Evolutionary conservation across 768 basidiomycete genomes (phyloP).

Genomic region (Agrocybe praecox): DNA sequence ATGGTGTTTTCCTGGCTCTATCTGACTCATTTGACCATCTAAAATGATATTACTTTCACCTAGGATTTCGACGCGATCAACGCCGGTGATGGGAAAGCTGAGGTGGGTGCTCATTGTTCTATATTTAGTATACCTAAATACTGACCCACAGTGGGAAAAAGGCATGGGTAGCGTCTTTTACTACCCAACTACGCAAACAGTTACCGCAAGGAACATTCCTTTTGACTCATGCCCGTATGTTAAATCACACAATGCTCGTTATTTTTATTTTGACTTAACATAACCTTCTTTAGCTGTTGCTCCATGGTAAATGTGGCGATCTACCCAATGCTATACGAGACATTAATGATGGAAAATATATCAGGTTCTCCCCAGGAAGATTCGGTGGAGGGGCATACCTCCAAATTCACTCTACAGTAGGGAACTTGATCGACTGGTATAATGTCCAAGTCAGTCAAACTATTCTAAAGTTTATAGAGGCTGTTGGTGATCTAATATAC

Average conservation of each 20-base stretch:
- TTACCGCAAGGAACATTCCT: constrained; percentile 53
- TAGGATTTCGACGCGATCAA: constrained; percentile 68
- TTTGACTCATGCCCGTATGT: constrained; percentile 57
- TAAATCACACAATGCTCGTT: neutral
- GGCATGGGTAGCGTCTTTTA: constrained; percentile 58
- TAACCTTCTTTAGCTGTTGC: constrained; percentile 5
- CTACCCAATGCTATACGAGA: neutral
- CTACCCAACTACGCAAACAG: constrained; percentile 45
- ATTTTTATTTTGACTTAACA: neutral
- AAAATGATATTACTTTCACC: neutral
- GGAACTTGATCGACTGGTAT: constrained; percentile 66
- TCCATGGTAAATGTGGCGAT: constrained; percentile 2
- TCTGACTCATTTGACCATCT: neutral
- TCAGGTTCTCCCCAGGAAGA: constrained; percentile 42
- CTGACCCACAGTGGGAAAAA: constrained; percentile 9
- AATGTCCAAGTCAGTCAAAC: constrained; percentile 45
- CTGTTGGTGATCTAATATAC: neutral
- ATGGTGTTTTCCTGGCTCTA: neutral
- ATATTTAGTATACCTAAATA: neutral
- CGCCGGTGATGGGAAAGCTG: constrained; percentile 52
- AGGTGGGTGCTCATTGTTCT: constrained; percentile 29
- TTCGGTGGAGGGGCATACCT: constrained; percentile 57
- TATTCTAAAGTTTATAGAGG: neutral
- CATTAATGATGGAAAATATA: neutral
- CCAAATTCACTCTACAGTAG: constrained; percentile 53